A percentile compares a stretch with the other conserved stretches of the same genome.
phyloP scores from a whole-genome alignment of 1,284 basidiomycete species.

The Microbotryomycetes sp. region DNA sequence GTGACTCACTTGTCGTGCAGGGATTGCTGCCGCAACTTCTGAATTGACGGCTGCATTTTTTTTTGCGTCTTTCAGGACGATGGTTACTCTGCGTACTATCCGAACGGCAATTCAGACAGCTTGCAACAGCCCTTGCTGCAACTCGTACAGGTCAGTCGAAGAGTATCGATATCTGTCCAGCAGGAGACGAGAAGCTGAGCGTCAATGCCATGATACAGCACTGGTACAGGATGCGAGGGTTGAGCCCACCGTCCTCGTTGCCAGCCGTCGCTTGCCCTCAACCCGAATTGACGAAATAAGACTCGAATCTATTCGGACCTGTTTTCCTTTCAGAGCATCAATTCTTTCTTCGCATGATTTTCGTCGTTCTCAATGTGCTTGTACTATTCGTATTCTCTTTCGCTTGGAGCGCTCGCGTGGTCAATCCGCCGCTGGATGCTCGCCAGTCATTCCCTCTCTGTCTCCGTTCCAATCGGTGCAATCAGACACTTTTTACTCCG shows the following conservation, averaged over 20 bases:
- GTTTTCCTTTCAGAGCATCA: too few species aligned
- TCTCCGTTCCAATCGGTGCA: too few species aligned
- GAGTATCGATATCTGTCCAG: too few species aligned
- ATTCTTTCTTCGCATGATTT: too few species aligned
- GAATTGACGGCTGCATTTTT: neutral
- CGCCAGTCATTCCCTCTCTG: too few species aligned
- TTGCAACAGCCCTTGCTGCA: slow-evolving; percentile 11
- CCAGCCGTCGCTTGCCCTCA: slow-evolving; percentile 32
- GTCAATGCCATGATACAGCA: too few species aligned
- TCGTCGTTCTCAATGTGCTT: too few species aligned
- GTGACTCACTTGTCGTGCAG: neutral
- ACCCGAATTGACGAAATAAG: slow-evolving; percentile 4
- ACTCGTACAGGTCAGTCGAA: slow-evolving; percentile 20
- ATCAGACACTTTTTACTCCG: too few species aligned
- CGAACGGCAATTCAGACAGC: slow-evolving; percentile 24
- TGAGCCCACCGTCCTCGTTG: slow-evolving; percentile 12
- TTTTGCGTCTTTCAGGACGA: slow-evolving; percentile 21
- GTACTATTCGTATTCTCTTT: too few species aligned
- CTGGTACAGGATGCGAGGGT: slow-evolving; percentile 28
- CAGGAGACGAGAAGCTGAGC: too few species aligned
- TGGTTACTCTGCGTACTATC: slow-evolving; percentile 33
- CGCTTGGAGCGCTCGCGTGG: too few species aligned
- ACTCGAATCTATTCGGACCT: neutral
- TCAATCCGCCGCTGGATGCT: too few species aligned
- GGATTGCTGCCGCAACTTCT: neutral